Percentiles rank a stretch among this genome's conserved stretches.
Evolutionary conservation across 1,284 basidiomycete genomes (phyloP).

Genomic region (Phellopilus nigrolimitatus): DNA sequence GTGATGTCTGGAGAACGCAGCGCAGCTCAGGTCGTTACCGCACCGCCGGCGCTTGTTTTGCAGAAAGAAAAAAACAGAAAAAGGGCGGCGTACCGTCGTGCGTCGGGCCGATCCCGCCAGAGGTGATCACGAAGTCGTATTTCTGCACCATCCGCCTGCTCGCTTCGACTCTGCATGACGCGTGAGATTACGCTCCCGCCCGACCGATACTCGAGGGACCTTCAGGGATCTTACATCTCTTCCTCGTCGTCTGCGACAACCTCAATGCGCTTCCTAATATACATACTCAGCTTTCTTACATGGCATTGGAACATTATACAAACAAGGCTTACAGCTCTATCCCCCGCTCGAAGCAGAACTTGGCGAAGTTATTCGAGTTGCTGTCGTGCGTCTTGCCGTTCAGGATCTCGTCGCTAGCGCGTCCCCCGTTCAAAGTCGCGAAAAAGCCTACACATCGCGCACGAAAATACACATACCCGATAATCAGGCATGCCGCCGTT

Average conservation of each 20-base stretch:
- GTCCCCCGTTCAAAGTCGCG: not conserved
- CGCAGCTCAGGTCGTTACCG: too few relatives aligned
- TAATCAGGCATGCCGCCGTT: conserved; percentile 69
- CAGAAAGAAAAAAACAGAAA: too few relatives aligned
- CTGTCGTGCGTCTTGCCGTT: conserved; percentile 86
- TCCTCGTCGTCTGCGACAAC: conserved; percentile 89
- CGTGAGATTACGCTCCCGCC: conserved; percentile 13
- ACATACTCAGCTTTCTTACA: too few relatives aligned
- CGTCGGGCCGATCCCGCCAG: conserved; percentile 83
- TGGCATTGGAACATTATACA: too few relatives aligned
- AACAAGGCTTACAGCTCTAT: conserved; percentile 64
- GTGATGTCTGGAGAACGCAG: conserved; percentile 71
- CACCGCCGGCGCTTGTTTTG: too few relatives aligned
- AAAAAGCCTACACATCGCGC: too few relatives aligned
- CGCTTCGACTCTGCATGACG: conserved; percentile 65
- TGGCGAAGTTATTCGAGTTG: conserved; percentile 83
- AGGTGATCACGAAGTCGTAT: conserved; percentile 87
- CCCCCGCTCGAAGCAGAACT: conserved; percentile 84
- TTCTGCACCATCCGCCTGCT: conserved; percentile 75
- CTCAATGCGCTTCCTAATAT: conserved; percentile 76
- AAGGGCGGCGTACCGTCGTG: conserved; percentile 63
- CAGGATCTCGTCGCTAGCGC: conserved; percentile 70
- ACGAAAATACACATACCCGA: conserved; percentile 55
- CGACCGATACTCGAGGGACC: too few relatives aligned
- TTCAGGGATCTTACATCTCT: conserved; percentile 70